A percentile compares a stretch with the other conserved stretches of the same genome.
phyloP scores from a whole-genome alignment of 495 filamentous ascomycete species.

The Penicillium waksmanii region DNA sequence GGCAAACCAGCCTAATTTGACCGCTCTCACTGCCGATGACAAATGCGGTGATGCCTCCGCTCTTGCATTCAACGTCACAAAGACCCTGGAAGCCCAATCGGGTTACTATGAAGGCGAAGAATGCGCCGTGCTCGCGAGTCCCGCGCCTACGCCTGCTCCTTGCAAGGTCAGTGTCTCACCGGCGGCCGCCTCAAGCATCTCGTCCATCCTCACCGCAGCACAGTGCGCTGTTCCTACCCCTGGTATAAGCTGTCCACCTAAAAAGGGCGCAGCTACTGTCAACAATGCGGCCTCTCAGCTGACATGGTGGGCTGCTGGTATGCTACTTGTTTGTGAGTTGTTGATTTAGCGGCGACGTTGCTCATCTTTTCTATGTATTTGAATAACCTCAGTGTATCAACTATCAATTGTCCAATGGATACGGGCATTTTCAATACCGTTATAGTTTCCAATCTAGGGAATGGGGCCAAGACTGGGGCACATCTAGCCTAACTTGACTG shows the following conservation, averaged over 20 bases:
- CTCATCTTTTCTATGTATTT: conserved; percentile 8
- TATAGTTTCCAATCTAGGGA: too few species aligned
- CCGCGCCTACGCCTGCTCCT: conserved; percentile 10
- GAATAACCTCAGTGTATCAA: background rate
- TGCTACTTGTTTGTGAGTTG: conserved; percentile 4
- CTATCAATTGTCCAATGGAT: background rate
- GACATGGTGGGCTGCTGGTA: conserved; percentile 7
- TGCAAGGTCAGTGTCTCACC: conserved; percentile 9
- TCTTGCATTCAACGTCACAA: conserved; percentile 8
- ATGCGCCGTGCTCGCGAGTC: conserved; percentile 13
- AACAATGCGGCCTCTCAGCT: conserved; percentile 3
- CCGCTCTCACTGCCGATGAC: conserved; percentile 9
- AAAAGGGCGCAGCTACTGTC: conserved; percentile 10
- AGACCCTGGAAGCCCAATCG: conserved; percentile 8
- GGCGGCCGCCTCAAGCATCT: conserved; percentile 11
- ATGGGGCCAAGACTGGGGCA: too few species aligned
- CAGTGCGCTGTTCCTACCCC: background rate
- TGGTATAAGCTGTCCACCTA: conserved; percentile 12
- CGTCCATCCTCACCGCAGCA: conserved; percentile 3
- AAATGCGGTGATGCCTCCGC: conserved; percentile 8
- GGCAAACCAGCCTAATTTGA: conserved; percentile 5
- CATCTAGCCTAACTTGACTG: too few species aligned
- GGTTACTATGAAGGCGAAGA: conserved; percentile 3
- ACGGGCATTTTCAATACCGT: too few species aligned
- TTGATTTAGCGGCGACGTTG: conserved; percentile 3